Evolutionary conservation across 768 basidiomycete genomes (phyloP), one percentile per base, ranked within the genome.

Genomic region (Hortiboletus flavorubellus): DNA sequence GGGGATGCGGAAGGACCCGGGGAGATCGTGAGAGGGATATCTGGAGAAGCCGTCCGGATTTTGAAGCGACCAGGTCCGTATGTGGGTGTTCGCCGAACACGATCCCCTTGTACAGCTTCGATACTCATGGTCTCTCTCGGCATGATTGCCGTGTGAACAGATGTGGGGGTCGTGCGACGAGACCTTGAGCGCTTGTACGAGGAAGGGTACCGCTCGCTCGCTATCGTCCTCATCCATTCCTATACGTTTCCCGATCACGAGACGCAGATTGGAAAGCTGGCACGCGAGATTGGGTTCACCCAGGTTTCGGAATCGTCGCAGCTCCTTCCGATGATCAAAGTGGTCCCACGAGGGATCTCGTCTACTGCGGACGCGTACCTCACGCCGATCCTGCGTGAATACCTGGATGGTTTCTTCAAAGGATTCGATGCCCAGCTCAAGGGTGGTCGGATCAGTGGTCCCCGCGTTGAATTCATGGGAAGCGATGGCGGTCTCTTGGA

Each of bases 351-450:
- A 0, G 95, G 93, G 2, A 85, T 89, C 10, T 96, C 93, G 0
- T 89, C 91, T 1, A 95, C 93, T 0, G 95, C 93, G 1, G 95
- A 98, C 62, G 95, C 95, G 1, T 98, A 98, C 70, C 84, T 98
- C 38, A 97, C 94, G 0, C 95, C 95, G 14, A 89, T 97, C 58
- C 72, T 97, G 26, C 72, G 78, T 10, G 80, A 84, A 12, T 98
- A 98, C 65, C 79, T 98, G 5, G 89, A 93, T 58, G 93, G 93
- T 0, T 98, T 98, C 76, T 96, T 94, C 71, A 72, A 75, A 37
- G 93, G 93, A 0, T 97, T 98, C 62, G 92, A 95, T 56, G 78
- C 76, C 40, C 84, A 85, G 63, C 75, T 93, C 56, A 78, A 76
- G 65, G 84, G 84, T 58, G 84, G 86, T 4, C 71, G 69, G 14